phyloP scores from a whole-genome alignment of 176 grass and related monocot genomes.

The Juncus inflexus region DNA sequence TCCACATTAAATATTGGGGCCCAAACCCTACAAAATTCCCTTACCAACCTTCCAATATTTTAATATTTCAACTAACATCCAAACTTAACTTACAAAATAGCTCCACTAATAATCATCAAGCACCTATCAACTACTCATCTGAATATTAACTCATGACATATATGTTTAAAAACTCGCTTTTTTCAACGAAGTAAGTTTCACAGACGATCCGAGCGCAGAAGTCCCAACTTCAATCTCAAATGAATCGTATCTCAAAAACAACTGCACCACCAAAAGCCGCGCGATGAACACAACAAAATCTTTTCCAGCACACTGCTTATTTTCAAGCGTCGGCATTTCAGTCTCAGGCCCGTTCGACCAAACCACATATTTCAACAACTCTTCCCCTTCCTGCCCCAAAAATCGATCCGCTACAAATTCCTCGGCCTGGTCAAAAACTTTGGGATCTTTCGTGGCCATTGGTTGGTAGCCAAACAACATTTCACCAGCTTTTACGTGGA shows the following conservation, averaged over 20 bases:
- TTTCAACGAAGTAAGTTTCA: slow-evolving; percentile 84
- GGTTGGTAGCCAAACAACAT: slow-evolving; percentile 99
- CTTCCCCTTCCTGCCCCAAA: slow-evolving; percentile 53
- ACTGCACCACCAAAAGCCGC: slow-evolving; percentile 77
- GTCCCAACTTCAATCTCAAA: slow-evolving; percentile 81
- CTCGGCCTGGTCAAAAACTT: slow-evolving; percentile 66
- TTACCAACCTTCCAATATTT: too few relatives aligned
- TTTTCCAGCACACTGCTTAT: slow-evolving; percentile 99
- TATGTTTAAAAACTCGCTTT: slow-evolving; percentile 63
- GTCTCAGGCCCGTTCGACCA: slow-evolving; percentile 99
- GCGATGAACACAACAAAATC: slow-evolving; percentile 93
- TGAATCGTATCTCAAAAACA: slow-evolving; percentile 93
- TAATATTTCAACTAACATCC: too few relatives aligned
- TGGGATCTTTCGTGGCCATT: slow-evolving; percentile 90
- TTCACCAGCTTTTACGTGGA: slow-evolving; percentile 81
- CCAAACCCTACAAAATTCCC: too few relatives aligned
- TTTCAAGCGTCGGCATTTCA: slow-evolving; percentile 56
- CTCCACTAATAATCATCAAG: too few relatives aligned
- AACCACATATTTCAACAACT: slow-evolving; percentile 66
- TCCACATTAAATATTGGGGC: too few relatives aligned
- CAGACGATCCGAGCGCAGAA: slow-evolving; percentile 70
- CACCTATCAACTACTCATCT: too few relatives aligned
- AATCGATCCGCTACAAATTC: slow-evolving; percentile 82
- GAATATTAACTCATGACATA: too few relatives aligned
- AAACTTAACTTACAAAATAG: too few relatives aligned